Conservation (phyloP, 768 basidiomycete species). For the Pleurotus cornucopiae region DNA sequence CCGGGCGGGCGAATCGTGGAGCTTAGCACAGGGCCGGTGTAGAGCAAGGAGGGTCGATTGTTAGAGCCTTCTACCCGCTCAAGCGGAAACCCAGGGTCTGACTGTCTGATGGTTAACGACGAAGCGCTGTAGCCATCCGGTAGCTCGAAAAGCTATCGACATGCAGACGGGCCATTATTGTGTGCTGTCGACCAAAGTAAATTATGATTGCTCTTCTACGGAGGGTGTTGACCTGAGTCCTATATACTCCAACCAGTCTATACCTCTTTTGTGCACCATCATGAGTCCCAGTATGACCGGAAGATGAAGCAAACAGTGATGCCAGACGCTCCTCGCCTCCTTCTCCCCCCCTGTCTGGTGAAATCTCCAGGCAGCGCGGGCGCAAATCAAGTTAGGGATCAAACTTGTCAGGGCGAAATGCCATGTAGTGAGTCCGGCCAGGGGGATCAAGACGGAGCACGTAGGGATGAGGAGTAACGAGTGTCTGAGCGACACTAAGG, state of each 20-base stretch:
- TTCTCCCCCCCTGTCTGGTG: slow-evolving; percentile 71
- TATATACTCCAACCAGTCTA: slow-evolving; percentile 71
- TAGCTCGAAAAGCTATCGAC: too few species aligned
- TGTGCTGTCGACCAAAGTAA: too few species aligned
- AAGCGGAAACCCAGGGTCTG: too few species aligned
- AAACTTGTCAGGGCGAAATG: slow-evolving; percentile 75
- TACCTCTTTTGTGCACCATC: slow-evolving; percentile 91
- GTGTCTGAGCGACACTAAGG: slow-evolving; percentile 83
- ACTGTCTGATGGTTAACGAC: not conserved
- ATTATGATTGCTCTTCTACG: too few species aligned
- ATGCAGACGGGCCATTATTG: too few species aligned
- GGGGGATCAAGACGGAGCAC: slow-evolving; percentile 74
- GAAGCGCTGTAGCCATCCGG: not conserved
- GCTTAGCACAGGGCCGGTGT: too few species aligned
- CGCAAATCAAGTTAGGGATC: slow-evolving; percentile 69
- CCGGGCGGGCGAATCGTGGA: too few species aligned
- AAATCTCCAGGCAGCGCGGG: slow-evolving; percentile 68
- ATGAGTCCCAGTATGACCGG: slow-evolving; percentile 86
- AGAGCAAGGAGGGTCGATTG: too few species aligned
- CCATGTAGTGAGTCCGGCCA: slow-evolving; percentile 94
- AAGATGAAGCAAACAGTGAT: slow-evolving; percentile 84
- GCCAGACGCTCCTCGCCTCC: slow-evolving; percentile 74
- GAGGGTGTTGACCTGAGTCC: slow-evolving; percentile 23
- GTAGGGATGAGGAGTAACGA: slow-evolving; percentile 71
- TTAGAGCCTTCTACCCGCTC: too few species aligned